A percentile compares a stretch with the other conserved stretches of the same genome.
Conservation (phyloP, 306 rosid species). For the Acacia melanoxylon region DNA sequence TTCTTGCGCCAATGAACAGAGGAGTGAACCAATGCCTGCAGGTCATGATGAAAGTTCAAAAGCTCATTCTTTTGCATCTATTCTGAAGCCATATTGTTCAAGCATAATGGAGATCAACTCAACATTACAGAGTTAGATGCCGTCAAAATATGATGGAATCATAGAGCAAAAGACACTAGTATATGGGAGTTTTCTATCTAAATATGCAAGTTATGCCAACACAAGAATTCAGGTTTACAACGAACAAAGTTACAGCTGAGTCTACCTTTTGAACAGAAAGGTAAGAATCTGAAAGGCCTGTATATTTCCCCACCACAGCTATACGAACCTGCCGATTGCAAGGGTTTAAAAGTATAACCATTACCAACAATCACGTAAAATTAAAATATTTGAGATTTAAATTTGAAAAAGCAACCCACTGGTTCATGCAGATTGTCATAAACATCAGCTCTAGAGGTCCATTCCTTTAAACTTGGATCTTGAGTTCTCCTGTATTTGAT, state of each 20-base stretch:
- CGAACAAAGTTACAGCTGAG: constrained; percentile 8
- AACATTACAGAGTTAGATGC: background rate
- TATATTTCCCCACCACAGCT: constrained; percentile 93
- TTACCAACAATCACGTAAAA: constrained; percentile 11
- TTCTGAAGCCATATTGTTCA: background rate
- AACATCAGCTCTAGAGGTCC: constrained; percentile 69
- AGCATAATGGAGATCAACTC: background rate
- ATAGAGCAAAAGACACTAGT: background rate
- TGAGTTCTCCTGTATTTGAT: constrained; percentile 49
- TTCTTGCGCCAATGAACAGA: constrained; percentile 66
- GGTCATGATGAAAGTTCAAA: constrained; percentile 14
- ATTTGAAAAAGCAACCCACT: constrained; percentile 46
- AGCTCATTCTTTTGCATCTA: constrained; percentile 4
- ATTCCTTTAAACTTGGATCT: constrained; percentile 63
- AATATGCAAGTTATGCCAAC: background rate
- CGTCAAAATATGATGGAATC: background rate
- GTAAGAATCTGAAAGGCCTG: constrained; percentile 85
- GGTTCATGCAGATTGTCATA: constrained; percentile 59
- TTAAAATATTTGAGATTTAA: constrained; percentile 6
- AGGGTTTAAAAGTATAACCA: background rate
- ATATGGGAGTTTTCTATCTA: background rate
- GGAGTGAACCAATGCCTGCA: constrained; percentile 83
- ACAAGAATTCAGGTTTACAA: background rate
- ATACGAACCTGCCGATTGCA: constrained; percentile 67
- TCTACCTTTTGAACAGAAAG: constrained; percentile 85